phyloP scores from a whole-genome alignment of 129 eudicot genomes.

The Heracleum sosnowskyi region DNA sequence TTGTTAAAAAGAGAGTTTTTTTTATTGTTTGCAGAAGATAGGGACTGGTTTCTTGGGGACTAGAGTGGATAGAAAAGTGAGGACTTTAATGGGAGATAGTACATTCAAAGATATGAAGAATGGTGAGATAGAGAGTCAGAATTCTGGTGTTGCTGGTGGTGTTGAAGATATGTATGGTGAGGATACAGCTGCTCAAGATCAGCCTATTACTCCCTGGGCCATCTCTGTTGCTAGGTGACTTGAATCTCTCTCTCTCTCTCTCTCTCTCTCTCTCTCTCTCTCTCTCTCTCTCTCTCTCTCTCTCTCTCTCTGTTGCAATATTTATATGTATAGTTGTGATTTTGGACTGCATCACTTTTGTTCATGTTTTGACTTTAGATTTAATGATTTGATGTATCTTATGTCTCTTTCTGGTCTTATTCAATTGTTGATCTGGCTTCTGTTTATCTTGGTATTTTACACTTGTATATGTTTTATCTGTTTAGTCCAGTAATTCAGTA shows the following conservation, averaged over 20 bases:
- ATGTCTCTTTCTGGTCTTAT: not conserved
- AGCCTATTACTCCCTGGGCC: slow-evolving; percentile 79
- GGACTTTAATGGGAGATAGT: slow-evolving; percentile 28
- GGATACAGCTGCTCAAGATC: slow-evolving; percentile 53
- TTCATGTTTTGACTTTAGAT: not conserved
- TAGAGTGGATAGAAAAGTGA: slow-evolving; percentile 18
- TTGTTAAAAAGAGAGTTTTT: not conserved
- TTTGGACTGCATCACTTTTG: not conserved
- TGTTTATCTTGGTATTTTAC: not conserved
- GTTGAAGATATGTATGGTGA: slow-evolving; percentile 65
- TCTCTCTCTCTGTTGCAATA: not conserved
- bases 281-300: not conserved
- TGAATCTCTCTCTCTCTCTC: not conserved
- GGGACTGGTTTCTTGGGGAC: slow-evolving; percentile 13
- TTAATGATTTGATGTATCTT: not conserved
- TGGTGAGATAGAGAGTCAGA: slow-evolving; percentile 25
- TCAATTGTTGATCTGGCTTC: not conserved
- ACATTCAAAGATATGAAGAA: slow-evolving; percentile 25
- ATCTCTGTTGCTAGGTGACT: slow-evolving; percentile 76
- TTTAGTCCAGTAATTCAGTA: not conserved
- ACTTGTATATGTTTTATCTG: not conserved
- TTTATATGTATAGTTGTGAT: not conserved
- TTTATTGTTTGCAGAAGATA: slow-evolving; percentile 29
- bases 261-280: not conserved
- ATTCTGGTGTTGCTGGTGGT: slow-evolving; percentile 42